phyloP scores from a whole-genome alignment of 768 basidiomycete species.

The Boletus pseudopeckii region DNA sequence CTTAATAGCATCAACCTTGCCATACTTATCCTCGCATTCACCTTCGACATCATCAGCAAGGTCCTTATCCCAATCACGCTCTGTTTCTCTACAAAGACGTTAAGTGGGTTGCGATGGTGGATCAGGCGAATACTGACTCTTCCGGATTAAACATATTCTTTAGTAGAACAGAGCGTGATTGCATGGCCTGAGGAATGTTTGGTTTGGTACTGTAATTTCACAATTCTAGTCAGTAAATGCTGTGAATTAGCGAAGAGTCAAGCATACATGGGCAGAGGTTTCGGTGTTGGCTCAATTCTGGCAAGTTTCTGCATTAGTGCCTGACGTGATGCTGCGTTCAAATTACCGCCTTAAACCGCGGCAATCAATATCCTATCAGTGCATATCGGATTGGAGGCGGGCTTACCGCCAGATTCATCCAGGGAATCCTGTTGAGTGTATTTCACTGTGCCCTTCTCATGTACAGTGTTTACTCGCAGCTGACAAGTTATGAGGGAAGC shows the following conservation, averaged over 20 bases:
- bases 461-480: conserved; percentile 89
- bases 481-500: conserved; percentile 30
- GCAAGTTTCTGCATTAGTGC: conserved; percentile 99
- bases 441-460: conserved; percentile 79
- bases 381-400: neutral
- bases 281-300: conserved; percentile 73
- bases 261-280: conserved; percentile 61
- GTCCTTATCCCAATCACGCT: conserved; percentile 94
- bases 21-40: conserved; percentile 92
- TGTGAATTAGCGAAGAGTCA: neutral
- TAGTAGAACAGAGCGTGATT: conserved; percentile 84
- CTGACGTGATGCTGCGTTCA: conserved; percentile 97
- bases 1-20: conserved; percentile 81
- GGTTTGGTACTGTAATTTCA: conserved; percentile 55
- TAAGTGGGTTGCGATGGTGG: conserved; percentile 1
- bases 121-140: conserved; percentile 55
- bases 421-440: conserved; percentile 77
- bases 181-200: conserved; percentile 79
- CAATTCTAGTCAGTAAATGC: conserved; percentile 12
- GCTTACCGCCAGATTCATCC: conserved; percentile 85
- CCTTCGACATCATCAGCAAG: conserved; percentile 94
- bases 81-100: conserved; percentile 70
- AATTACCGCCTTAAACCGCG: conserved; percentile 73
- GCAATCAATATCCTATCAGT: conserved; percentile 9
- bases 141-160: conserved; percentile 99